phyloP scores from a whole-genome alignment of 805 yeast species.

The Wickerhamomyces mucosus region DNA sequence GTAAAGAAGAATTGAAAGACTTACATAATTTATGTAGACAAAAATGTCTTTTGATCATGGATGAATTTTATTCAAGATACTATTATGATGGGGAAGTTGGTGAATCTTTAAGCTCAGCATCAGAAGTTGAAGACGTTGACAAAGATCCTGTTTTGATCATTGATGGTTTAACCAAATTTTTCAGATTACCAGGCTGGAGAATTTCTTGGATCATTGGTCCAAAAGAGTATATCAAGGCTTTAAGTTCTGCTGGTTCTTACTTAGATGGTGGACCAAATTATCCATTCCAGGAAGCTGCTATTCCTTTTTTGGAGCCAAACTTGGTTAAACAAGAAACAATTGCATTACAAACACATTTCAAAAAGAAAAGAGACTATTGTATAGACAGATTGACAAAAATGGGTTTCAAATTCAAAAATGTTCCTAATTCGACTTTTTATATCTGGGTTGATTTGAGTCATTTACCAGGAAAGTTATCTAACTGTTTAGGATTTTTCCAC shows the following conservation, averaged over 20 bases:
- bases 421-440: constrained; percentile 51
- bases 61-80: constrained; percentile 52
- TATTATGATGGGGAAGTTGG: constrained; percentile 48
- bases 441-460: constrained; percentile 49
- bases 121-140: constrained; percentile 43
- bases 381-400: constrained; percentile 36
- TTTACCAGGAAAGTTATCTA: constrained; percentile 45
- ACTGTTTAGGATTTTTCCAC: constrained; percentile 54
- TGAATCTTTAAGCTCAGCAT: constrained; percentile 40
- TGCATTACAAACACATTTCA: constrained; percentile 48
- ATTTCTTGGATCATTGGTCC: constrained; percentile 58
- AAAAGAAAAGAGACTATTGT: constrained; percentile 47
- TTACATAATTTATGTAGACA: constrained; percentile 43
- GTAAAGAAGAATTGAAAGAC: constrained; percentile 34
- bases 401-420: constrained; percentile 43
- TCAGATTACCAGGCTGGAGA: constrained; percentile 58
- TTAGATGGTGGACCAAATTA: constrained; percentile 54
- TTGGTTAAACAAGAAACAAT: constrained; percentile 43
- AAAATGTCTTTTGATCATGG: constrained; percentile 50
- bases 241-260: constrained; percentile 50
- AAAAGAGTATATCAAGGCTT: constrained; percentile 44
- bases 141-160: constrained; percentile 49
- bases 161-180: constrained; percentile 53
- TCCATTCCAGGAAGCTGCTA: constrained; percentile 53
- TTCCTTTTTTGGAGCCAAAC: constrained; percentile 42